Evolutionary conservation across 176 grass and related monocot genomes (phyloP), one percentile per base, ranked within the genome.

Genomic region (Carex kokanica): DNA sequence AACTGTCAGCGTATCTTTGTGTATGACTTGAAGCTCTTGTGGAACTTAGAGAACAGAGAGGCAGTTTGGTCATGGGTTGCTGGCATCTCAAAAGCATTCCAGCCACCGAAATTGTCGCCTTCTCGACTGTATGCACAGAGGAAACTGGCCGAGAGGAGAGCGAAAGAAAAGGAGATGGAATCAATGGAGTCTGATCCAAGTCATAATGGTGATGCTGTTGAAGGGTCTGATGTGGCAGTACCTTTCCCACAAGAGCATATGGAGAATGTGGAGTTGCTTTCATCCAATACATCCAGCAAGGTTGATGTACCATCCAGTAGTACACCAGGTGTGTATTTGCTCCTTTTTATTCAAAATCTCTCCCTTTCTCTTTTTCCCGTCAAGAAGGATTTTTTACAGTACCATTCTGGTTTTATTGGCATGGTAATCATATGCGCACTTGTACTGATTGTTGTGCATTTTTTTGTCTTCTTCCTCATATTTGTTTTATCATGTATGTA

Each of bases 1-100:
- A 98, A 89, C 86, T 98, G 95, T 75, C 95, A 98, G 73, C 89
- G 95, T 84, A 83, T 98, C 81, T 98, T 88, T 90, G 89, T 98
- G 53, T 87, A 98, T 90, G 95, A 92, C 88, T 87, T 98, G 84
- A 98, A 93, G 83, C 83, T 98, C 78, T 78, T 98, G n/a, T 98
- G 92, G 95, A 94, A 81, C 81, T 79, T 98, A 68, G 92, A 98
- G 85, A 93, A 98, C 64, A 93, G 89, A 86, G 89, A 87, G 81
- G 92, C 95, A 84, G 7, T 94, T 71, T 81, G 85, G 38, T 90
- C 90, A 66, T 91, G 93, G 90, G 86, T 87, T 85, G 90, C 90
- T 79, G 92, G 87, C 77, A 87, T 98, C 81, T 87, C 92, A 67
- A 93, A 98, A 64, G 95, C 90, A 87, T 93, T 98, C 89, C 88